These are phyloP conservation scores for Daldinia vernicosa DNA, from an alignment of 495 filamentous ascomycete genomes.

Conservation along the genomic window DNA sequence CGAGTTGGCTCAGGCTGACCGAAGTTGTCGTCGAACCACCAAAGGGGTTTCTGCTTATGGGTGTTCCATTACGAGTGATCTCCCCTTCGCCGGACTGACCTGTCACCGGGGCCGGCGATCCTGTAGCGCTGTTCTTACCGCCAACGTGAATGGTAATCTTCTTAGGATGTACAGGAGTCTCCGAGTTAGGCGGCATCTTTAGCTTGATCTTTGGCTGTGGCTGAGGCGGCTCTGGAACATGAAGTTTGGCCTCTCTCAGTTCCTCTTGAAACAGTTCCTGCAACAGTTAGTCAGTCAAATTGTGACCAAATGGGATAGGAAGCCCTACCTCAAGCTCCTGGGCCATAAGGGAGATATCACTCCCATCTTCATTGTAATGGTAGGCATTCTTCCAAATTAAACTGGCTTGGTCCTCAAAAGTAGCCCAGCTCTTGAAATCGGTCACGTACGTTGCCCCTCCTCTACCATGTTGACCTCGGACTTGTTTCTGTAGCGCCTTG, in stretches of 20 bases:
- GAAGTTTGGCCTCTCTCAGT: slow-evolving; percentile 72
- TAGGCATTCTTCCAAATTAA: slow-evolving; percentile 87
- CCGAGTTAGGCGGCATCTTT: slow-evolving; percentile 62
- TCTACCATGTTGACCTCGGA: slow-evolving; percentile 72
- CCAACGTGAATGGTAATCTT: slow-evolving; percentile 66
- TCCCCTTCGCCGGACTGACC: slow-evolving; percentile 53
- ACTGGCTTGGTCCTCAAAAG: slow-evolving; percentile 79
- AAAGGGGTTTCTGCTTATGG: slow-evolving; percentile 39
- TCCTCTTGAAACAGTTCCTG: slow-evolving; percentile 71
- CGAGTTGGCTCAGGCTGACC: slow-evolving; percentile 47
- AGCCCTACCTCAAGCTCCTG: slow-evolving; percentile 74
- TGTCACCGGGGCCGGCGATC: slow-evolving; percentile 63
- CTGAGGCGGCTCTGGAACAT: slow-evolving; percentile 69
- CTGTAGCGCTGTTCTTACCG: slow-evolving; percentile 59
- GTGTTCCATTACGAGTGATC: slow-evolving; percentile 41
- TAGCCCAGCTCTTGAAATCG: slow-evolving; percentile 78
- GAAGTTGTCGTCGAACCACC: slow-evolving; percentile 39
- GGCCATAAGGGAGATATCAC: slow-evolving; percentile 76
- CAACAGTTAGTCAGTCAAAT: slow-evolving; percentile 41
- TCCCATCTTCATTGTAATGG: slow-evolving; percentile 88
- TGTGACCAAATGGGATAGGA: neutral
- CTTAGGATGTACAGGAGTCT: slow-evolving; percentile 52
- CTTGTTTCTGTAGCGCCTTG: slow-evolving; percentile 72
- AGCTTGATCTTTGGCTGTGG: slow-evolving; percentile 81
- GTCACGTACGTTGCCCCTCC: slow-evolving; percentile 70